Percentiles rank a stretch among this genome's conserved stretches.
phyloP scores from a whole-genome alignment of 73 alveolate species.

The Urostyla sp. region DNA sequence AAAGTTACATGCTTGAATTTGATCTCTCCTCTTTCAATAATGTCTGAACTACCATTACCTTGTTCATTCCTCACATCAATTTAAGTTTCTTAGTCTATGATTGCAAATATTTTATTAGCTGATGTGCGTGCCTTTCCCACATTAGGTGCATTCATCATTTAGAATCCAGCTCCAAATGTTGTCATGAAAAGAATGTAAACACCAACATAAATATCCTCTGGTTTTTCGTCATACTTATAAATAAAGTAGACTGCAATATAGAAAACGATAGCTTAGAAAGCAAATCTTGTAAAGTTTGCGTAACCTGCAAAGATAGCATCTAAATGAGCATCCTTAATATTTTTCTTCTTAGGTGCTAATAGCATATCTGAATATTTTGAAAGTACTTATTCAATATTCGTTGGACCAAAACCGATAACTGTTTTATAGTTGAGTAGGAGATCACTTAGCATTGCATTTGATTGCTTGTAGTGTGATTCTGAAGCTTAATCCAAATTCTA shows the following conservation, averaged over 20 bases:
- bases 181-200: slow-evolving; percentile 65
- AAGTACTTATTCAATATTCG: slow-evolving; percentile 67
- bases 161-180: slow-evolving; percentile 72
- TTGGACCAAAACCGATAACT: slow-evolving; percentile 77
- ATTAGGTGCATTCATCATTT: slow-evolving; percentile 76
- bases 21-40: slow-evolving; percentile 37
- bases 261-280: slow-evolving; percentile 67
- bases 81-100: slow-evolving; percentile 11
- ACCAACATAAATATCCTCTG: slow-evolving; percentile 65
- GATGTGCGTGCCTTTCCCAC: slow-evolving; percentile 33
- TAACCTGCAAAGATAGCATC: slow-evolving; percentile 74
- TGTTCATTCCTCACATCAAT: not conserved
- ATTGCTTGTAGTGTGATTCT: not conserved
- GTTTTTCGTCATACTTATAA: slow-evolving; percentile 58
- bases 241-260: slow-evolving; percentile 74
- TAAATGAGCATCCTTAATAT: slow-evolving; percentile 57
- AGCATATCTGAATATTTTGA: slow-evolving; percentile 59
- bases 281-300: slow-evolving; percentile 64
- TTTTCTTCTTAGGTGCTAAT: slow-evolving; percentile 41
- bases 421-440: slow-evolving; percentile 75
- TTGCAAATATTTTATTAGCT: slow-evolving; percentile 15
- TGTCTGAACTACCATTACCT: not conserved
- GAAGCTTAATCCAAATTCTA: not conserved
- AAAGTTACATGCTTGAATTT: slow-evolving; percentile 80
- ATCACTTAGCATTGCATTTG: slow-evolving; percentile 40